phyloP scores from a whole-genome alignment of 768 basidiomycete genomes.

The Naganishia friedmannii region DNA sequence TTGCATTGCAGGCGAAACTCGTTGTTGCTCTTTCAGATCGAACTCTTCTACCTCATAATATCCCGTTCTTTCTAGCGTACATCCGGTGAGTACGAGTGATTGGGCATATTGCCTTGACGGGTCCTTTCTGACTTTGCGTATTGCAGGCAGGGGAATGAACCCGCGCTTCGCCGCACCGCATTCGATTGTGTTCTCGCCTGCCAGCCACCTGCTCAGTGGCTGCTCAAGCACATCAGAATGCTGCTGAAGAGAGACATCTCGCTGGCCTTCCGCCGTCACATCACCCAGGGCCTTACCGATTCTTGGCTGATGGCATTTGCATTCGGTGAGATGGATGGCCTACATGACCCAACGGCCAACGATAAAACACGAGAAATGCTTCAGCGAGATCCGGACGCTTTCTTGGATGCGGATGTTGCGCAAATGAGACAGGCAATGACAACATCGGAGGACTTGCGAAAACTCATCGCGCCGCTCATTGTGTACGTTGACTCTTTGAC shows the following conservation, averaged over 20 bases:
- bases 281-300: constrained; percentile 78
- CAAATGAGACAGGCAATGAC: constrained; percentile 22
- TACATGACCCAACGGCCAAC: constrained; percentile 57
- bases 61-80: constrained; percentile 83
- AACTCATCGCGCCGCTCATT: constrained; percentile 11
- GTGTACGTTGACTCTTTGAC: background rate
- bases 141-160: constrained; percentile 79
- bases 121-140: background rate
- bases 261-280: constrained; percentile 74
- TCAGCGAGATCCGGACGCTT: constrained; percentile 1
- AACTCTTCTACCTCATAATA: constrained; percentile 69
- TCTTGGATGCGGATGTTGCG: constrained; percentile 4
- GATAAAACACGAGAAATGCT: constrained; percentile 57
- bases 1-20: constrained; percentile 7
- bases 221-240: constrained; percentile 21
- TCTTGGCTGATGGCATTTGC: constrained; percentile 79
- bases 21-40: constrained; percentile 53
- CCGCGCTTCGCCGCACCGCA: constrained; percentile 83
- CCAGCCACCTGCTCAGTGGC: constrained; percentile 62
- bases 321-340: constrained; percentile 82
- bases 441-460: constrained; percentile 15
- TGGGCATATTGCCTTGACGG: background rate
- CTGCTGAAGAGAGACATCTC: constrained; percentile 62
- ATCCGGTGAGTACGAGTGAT: constrained; percentile 63
- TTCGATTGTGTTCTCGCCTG: constrained; percentile 81